Evolutionary conservation across 768 basidiomycete species (phyloP), one percentile per base, ranked within the genome.

Genomic region (Rossbeevera mucosa): DNA sequence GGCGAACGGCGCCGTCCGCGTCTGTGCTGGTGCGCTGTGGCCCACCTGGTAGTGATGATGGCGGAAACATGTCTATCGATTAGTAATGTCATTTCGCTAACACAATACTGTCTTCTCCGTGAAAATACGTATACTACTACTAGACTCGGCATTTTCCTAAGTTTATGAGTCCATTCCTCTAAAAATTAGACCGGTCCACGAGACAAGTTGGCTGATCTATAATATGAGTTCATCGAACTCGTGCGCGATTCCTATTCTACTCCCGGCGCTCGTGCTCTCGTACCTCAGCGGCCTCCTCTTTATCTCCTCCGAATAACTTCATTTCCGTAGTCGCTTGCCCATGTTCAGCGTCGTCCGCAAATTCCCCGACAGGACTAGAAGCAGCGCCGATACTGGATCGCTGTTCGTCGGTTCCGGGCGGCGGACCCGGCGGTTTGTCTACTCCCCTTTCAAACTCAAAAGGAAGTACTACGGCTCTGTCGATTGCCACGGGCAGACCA

Each of bases 401-500:
- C 21, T 21, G 44, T 25, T 60, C 62, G 22, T 68, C 58, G 11
- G 18, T 21, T 25, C 43, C 24, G 22, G 40, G 42, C 6, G 36
- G 48, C 7, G 43, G 31, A 13, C 51, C 55, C n/a, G 28, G 47
- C n/a, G 28, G 47, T n/a, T 61, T 25, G 18, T 59, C 67, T 33
- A 59, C 41, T n/a, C 30, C 31, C 30, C 66, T 68, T 54, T 74
- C 60, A 53, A 80, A 80, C 52, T 91, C 90, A 30, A 73, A 74
- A 0, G 91, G 92, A 16, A 94, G 76, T 64, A 94, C 77, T 47
- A 94, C 80, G 0, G 93, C 90, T 48, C 93, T 82, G 69, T 93
- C 91, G 44, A 94, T 91, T 8, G 90, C 91, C 20, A 89, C 85
- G 0, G 91, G 91, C 7, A 93, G 72, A 31, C 91, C 91, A 44